Conservation (phyloP, 1,139 yeast genomes). For the Candida neerlandica region DNA sequence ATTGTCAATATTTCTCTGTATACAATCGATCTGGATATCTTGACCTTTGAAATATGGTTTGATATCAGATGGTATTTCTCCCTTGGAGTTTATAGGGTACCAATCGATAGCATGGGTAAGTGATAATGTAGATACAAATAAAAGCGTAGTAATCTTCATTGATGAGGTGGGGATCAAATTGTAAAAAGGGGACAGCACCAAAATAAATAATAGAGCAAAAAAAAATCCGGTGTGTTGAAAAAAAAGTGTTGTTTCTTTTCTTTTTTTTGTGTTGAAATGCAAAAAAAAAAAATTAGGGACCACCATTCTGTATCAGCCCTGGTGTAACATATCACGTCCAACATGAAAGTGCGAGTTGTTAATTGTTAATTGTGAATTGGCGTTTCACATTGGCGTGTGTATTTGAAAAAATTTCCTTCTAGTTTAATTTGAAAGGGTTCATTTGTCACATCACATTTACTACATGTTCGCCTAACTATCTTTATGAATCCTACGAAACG, state of each 20-base stretch:
- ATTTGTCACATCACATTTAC: too few relatives aligned
- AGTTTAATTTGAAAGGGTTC: too few relatives aligned
- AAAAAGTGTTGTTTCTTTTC: not conserved
- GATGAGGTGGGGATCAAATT: not conserved
- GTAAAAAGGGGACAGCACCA: not conserved
- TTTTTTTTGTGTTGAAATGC: too few relatives aligned
- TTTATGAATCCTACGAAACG: too few relatives aligned
- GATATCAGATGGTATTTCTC: slow-evolving; percentile 39
- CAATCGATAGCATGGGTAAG: slow-evolving; percentile 26
- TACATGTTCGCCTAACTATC: too few relatives aligned
- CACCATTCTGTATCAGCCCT: too few relatives aligned
- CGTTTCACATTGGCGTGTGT: too few relatives aligned
- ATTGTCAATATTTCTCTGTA: slow-evolving; percentile 65
- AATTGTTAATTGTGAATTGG: too few relatives aligned
- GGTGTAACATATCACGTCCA: too few relatives aligned
- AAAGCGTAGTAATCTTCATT: slow-evolving; percentile 12
- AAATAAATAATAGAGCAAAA: not conserved
- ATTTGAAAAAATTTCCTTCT: too few relatives aligned
- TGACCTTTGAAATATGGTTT: slow-evolving; percentile 47
- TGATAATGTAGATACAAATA: slow-evolving; percentile 7
- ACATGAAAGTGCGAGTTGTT: too few relatives aligned
- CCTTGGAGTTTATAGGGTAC: slow-evolving; percentile 39
- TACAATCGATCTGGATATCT: slow-evolving; percentile 58
- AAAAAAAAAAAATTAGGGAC: too few relatives aligned
- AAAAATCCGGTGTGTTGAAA: not conserved